A percentile compares a stretch with the other conserved stretches of the same genome.
Conservation (phyloP, 768 basidiomycete genomes). For the Collybiopsis luxurians region DNA sequence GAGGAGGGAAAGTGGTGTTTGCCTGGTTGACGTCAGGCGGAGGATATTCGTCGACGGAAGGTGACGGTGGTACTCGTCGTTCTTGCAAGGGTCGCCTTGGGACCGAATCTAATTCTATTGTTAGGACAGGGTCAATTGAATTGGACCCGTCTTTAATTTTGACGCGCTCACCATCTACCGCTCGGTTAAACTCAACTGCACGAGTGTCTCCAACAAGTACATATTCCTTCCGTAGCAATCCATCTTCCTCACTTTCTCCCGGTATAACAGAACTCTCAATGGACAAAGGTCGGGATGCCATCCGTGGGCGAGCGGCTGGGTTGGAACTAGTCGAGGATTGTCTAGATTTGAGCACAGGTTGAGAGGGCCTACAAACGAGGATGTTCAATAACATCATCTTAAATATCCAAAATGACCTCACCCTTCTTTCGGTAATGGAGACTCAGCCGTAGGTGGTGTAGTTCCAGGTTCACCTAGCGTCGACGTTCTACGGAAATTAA, state of each 20-base stretch:
- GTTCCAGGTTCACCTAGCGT: conserved; percentile 11
- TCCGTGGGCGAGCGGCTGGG: background rate
- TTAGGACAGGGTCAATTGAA: background rate
- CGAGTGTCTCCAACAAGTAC: conserved; percentile 89
- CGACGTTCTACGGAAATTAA: conserved; percentile 56
- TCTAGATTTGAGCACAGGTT: background rate
- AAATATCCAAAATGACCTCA: background rate
- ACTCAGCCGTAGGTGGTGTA: conserved; percentile 1
- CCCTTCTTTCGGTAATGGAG: background rate
- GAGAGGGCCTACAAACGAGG: background rate
- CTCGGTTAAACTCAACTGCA: conserved; percentile 88
- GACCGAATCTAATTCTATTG: conserved; percentile 59
- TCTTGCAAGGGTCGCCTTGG: conserved; percentile 61
- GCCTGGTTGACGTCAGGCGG: conserved; percentile 17
- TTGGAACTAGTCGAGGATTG: conserved; percentile 4
- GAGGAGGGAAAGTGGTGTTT: conserved; percentile 68
- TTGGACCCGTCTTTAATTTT: background rate
- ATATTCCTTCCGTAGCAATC: conserved; percentile 80
- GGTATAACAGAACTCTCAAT: conserved; percentile 70
- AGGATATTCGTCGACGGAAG: conserved; percentile 43
- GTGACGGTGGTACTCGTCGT: conserved; percentile 45
- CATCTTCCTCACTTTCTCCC: conserved; percentile 83
- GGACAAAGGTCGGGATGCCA: conserved; percentile 29
- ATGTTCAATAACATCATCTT: background rate
- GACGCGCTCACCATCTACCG: conserved; percentile 71